Percentiles rank a stretch among this genome's conserved stretches.
Conservation (phyloP, 768 basidiomycete genomes). For the Amanita pseudoporphyria region DNA sequence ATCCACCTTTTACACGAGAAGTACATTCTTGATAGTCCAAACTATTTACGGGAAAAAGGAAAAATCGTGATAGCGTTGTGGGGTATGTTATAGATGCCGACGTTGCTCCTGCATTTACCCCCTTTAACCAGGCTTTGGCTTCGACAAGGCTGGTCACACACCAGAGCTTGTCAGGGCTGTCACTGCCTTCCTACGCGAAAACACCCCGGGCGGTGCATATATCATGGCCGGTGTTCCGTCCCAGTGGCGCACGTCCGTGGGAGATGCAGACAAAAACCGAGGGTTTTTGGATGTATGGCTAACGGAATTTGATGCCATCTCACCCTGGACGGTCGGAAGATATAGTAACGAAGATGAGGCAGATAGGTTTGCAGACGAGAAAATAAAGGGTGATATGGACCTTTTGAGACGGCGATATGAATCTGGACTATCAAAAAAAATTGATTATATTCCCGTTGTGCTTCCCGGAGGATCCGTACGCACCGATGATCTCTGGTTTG, state of each 20-base stretch:
- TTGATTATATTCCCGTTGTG: slow-evolving; percentile 80
- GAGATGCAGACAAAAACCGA: slow-evolving; percentile 62
- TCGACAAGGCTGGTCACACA: slow-evolving; percentile 50
- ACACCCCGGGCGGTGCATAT: slow-evolving; percentile 66
- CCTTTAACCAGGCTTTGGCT: slow-evolving; percentile 51
- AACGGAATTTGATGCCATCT: slow-evolving; percentile 70
- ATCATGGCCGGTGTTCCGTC: slow-evolving; percentile 63
- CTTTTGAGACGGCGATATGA: slow-evolving; percentile 42
- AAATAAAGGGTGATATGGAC: slow-evolving; percentile 56
- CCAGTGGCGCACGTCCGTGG: slow-evolving; percentile 63
- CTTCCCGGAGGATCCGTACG: slow-evolving; percentile 76
- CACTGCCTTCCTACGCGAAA: slow-evolving; percentile 44
- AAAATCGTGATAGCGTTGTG: slow-evolving; percentile 66
- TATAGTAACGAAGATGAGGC: slow-evolving; percentile 52
- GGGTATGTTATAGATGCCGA: slow-evolving; percentile 31
- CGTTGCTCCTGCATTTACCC: slow-evolving; percentile 2
- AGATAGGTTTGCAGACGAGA: slow-evolving; percentile 51
- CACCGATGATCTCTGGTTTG: slow-evolving; percentile 11
- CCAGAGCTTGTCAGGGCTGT: slow-evolving; percentile 50
- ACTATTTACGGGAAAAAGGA: slow-evolving; percentile 62
- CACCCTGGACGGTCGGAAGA: slow-evolving; percentile 77
- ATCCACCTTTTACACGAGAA: slow-evolving; percentile 54
- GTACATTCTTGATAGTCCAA: slow-evolving; percentile 58
- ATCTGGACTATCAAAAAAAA: slow-evolving; percentile 31
- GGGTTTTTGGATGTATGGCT: slow-evolving; percentile 63